Conservation (phyloP, 441 rosid genomes). For the Populus hybrid region DNA sequence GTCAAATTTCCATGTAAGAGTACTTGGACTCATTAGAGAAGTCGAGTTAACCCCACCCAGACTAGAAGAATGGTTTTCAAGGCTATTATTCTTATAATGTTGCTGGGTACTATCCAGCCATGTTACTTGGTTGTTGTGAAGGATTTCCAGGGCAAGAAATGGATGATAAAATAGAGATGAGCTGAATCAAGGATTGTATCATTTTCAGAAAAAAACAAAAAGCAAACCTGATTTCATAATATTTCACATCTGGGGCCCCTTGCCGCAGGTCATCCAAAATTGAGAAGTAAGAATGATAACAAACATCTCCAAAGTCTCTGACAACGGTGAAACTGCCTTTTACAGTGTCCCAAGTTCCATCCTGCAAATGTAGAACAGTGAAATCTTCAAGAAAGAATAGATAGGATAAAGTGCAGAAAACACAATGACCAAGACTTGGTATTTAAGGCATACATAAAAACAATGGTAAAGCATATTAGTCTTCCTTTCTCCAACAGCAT, state of each 20-base stretch:
- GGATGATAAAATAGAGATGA: neutral
- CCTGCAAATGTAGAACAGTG: constrained; percentile 39
- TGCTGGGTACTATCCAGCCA: neutral
- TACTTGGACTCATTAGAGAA: neutral
- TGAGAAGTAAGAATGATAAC: constrained; percentile 74
- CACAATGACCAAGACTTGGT: neutral
- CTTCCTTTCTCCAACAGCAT: constrained; percentile 91
- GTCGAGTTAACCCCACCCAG: neutral
- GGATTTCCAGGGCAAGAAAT: neutral
- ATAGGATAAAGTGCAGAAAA: neutral
- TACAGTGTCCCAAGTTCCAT: constrained; percentile 87
- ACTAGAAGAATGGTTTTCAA: neutral
- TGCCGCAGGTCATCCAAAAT: constrained; percentile 63
- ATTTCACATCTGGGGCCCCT: constrained; percentile 45
- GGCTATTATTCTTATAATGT: neutral
- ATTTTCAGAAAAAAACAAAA: neutral
- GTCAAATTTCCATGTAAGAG: neutral
- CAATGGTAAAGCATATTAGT: constrained; percentile 56
- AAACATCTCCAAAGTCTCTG: constrained; percentile 69
- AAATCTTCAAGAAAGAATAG: constrained; percentile 9
- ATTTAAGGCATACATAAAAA: constrained; percentile 57
- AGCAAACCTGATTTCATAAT: constrained; percentile 82
- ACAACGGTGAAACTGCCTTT: constrained; percentile 60
- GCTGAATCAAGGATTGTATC: neutral
- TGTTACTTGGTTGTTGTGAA: neutral